Percentiles rank a stretch among this genome's conserved stretches.
phyloP scores from a whole-genome alignment of 2,329 filamentous ascomycete species.

The Colletotrichum camelliae region DNA sequence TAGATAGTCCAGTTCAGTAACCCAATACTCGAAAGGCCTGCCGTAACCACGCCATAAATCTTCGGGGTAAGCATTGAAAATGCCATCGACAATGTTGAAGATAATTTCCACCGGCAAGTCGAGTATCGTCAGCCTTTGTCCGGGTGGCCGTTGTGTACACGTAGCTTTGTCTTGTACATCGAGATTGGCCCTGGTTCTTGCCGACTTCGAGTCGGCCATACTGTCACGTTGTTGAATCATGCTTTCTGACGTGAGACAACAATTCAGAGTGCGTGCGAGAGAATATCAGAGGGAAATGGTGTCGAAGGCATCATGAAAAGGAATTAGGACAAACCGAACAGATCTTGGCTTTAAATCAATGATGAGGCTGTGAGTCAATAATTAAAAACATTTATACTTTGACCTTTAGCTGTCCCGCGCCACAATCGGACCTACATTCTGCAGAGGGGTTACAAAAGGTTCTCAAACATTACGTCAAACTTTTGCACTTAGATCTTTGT shows the following conservation, averaged over 20 bases:
- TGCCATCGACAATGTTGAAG: background rate
- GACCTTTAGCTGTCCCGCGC: background rate
- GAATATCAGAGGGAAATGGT: background rate
- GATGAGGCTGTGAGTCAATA: background rate
- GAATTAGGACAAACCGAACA: accelerated
- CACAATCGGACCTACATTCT: background rate
- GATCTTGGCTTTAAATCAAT: background rate
- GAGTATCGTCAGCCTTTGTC: background rate
- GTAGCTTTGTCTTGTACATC: too few species aligned
- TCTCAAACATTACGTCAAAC: background rate
- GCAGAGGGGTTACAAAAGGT: background rate
- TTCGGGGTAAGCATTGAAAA: background rate
- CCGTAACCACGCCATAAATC: background rate
- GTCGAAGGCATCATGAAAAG: too few species aligned
- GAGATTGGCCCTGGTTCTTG: background rate
- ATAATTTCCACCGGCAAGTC: background rate
- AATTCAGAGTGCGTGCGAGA: accelerated
- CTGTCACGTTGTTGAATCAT: background rate
- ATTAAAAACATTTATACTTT: accelerated
- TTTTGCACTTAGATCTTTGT: background rate
- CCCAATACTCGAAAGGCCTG: too few species aligned
- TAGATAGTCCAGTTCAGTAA: too few species aligned
- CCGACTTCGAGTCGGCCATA: too few species aligned
- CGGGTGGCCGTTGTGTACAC: too few species aligned
- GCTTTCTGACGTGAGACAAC: background rate